A percentile compares a stretch with the other conserved stretches of the same genome.
phyloP scores from a whole-genome alignment of 2,329 filamentous ascomycete genomes.

The Ophiostoma triangulosporum region DNA sequence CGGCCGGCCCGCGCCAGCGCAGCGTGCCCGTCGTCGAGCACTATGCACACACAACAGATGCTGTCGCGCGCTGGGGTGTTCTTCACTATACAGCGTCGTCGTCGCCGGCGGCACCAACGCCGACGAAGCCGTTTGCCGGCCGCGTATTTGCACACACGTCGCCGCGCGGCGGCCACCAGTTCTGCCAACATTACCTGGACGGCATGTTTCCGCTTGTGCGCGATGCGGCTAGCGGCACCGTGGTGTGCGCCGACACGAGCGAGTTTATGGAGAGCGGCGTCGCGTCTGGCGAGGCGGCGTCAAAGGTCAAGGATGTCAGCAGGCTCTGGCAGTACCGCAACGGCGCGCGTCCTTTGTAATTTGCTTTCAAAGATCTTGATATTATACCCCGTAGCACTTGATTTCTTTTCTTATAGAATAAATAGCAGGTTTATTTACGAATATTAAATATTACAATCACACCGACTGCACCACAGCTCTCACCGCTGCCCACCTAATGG shows the following conservation, averaged over 20 bases:
- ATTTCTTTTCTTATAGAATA: too few relatives aligned
- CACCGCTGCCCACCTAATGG: too few relatives aligned
- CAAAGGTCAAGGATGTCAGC: constrained; percentile 43
- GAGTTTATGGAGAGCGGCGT: constrained; percentile 49
- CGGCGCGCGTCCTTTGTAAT: constrained; percentile 42
- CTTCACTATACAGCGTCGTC: constrained; percentile 44
- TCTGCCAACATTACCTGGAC: constrained; percentile 48
- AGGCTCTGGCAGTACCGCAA: constrained; percentile 51
- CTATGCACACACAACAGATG: constrained; percentile 62
- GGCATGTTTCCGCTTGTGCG: constrained; percentile 43
- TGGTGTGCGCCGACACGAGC: constrained; percentile 19
- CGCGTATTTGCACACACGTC: constrained; percentile 43
- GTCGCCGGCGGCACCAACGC: constrained; percentile 22
- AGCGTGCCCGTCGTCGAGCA: constrained; percentile 59
- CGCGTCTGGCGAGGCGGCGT: constrained; percentile 29
- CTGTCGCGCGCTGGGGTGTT: constrained; percentile 62
- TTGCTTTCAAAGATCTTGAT: too few relatives aligned
- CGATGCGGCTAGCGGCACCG: constrained; percentile 27
- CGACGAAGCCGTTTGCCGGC: constrained; percentile 35
- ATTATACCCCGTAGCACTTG: too few relatives aligned
- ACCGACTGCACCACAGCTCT: too few relatives aligned
- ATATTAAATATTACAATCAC: too few relatives aligned
- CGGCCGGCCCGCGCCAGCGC: too few relatives aligned
- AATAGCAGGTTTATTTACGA: too few relatives aligned
- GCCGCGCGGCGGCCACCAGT: constrained; percentile 40